These are phyloP conservation scores for Moricandia arvensis DNA, from an alignment of 345 rosid genomes.

Conservation along the genomic window DNA sequence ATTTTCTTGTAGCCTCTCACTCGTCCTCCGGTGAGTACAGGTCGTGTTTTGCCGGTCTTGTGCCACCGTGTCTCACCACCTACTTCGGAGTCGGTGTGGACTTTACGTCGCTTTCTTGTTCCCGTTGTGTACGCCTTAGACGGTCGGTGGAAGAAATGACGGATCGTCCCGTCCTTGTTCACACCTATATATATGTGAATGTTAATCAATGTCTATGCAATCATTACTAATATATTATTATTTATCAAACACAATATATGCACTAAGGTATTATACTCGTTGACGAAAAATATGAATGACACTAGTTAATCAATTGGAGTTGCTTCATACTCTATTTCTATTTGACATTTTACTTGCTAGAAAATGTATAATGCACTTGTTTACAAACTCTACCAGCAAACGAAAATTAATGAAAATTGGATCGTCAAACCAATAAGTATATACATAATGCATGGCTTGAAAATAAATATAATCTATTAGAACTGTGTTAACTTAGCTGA, in stretches of 20 bases:
- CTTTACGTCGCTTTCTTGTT: conserved; percentile 88
- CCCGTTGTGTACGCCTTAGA: conserved; percentile 98
- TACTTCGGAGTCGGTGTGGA: conserved; percentile 64
- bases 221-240: not conserved
- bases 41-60: conserved; percentile 94
- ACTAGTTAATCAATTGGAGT: too few species aligned
- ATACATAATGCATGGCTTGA: too few species aligned
- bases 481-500: not conserved
- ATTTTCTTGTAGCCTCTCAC: conserved; percentile 88
- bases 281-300: not conserved
- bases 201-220: not conserved
- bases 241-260: not conserved
- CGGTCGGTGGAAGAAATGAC: conserved; percentile 98
- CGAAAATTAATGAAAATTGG: not conserved
- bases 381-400: not conserved
- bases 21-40: conserved; percentile 58
- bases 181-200: conserved; percentile 46
- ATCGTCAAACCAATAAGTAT: too few species aligned
- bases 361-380: not conserved
- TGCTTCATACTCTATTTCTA: not conserved
- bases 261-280: not conserved
- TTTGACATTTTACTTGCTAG: not conserved
- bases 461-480: not conserved
- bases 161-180: conserved; percentile 79
- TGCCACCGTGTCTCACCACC: conserved; percentile 96